Evolutionary conservation across 2,329 filamentous ascomycete genomes (phyloP), one percentile per base, ranked within the genome.

Genomic region (Capronia americana): DNA sequence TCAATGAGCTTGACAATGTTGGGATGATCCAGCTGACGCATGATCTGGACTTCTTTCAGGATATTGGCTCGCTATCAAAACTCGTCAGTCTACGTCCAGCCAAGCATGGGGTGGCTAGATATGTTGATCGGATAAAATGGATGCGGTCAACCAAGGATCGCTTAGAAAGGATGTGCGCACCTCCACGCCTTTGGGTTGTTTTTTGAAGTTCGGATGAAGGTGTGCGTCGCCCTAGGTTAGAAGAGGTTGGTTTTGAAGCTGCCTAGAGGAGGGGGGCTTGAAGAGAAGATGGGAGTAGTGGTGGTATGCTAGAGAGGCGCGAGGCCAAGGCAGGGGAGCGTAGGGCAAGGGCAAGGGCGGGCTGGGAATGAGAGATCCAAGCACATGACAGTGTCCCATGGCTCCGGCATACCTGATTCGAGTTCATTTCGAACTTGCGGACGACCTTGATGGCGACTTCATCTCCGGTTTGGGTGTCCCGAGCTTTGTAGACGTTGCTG

Each of bases 361-460:
- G 56, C 68, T 64, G 71, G 64, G 73, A 70, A 69, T 66, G 74
- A 64, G 67, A 65, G 72, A 23, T 34, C 58, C 26, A 41, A 57
- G 50, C 28, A 50, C 54, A 61, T 61, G 41, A 69, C 67, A 67
- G 67, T 68, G 66, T 69, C 30, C 55, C 70, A 65, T 41, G 65
- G 72, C 73, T 72, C 70, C 75, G 70, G 76, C 93, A 87, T 87
- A 99, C 95, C 92, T 98, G 95, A 84, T 90, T 93, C 72, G 90
- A 93, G 82, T 97, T 98, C 92, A 99, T 97, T 81, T 99, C 95
- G 78, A 92, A 98, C 82, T 98, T 98, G 76, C 95, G 91, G 70
- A 99, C 95, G 59, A 99, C 95, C 80, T 99, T 99, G 85, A 99
- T 98, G 73, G 94, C 95, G 38, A 95, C 93, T 77, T 98, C 90